phyloP scores from a whole-genome alignment of 768 basidiomycete genomes.

The Amanita brunnescens region DNA sequence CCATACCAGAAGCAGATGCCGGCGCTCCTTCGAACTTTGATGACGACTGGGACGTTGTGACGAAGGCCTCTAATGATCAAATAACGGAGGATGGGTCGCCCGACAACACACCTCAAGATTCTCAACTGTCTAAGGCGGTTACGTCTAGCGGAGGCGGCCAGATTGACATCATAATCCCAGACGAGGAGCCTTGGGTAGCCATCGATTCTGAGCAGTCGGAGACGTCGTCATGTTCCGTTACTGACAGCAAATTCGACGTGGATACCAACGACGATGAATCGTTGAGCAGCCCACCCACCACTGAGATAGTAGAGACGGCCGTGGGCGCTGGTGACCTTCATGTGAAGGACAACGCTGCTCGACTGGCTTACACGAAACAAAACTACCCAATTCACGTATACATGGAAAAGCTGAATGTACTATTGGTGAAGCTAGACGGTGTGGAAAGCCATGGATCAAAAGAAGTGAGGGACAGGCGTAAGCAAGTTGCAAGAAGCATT shows the following conservation, averaged over 20 bases:
- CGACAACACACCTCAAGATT: not conserved
- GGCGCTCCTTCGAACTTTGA: not conserved
- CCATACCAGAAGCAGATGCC: conserved; percentile 12
- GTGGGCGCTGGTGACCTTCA: not conserved
- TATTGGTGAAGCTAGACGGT: conserved; percentile 60
- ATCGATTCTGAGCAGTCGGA: not conserved
- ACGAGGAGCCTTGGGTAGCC: not conserved
- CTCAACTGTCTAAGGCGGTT: no score
- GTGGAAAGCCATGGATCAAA: conserved; percentile 56
- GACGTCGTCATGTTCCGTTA: no score
- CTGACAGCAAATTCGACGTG: no score
- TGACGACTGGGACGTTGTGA: not conserved
- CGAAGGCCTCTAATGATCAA: not conserved
- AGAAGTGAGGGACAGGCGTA: conserved; percentile 41
- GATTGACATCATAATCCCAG: not conserved
- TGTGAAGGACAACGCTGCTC: not conserved
- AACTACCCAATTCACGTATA: conserved; percentile 59
- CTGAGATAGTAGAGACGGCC: not conserved
- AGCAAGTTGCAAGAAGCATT: conserved; percentile 44
- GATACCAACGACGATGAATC: no score
- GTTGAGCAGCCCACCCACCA: no score
- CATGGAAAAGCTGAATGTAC: conserved; percentile 49
- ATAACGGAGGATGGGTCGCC: not conserved
- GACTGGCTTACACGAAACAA: conserved; percentile 48
- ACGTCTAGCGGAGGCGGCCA: not conserved